A percentile compares a stretch with the other conserved stretches of the same genome.
Conservation (phyloP, 805 yeast genomes). For the Starmerella potacharoeniae region DNA sequence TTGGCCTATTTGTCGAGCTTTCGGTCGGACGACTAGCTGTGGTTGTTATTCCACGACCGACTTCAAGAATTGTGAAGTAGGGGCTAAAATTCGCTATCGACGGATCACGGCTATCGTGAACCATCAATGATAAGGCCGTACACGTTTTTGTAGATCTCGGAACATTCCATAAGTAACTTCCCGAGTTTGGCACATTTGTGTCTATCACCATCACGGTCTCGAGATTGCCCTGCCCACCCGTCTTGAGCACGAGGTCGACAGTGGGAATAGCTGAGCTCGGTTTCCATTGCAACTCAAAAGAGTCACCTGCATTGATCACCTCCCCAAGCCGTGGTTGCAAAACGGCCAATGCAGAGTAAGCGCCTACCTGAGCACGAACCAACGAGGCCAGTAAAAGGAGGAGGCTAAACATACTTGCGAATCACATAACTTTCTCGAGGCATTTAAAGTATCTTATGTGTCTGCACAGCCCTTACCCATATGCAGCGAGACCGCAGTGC, state of each 20-base stretch:
- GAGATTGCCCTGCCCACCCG: slow-evolving; percentile 22
- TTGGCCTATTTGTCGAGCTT: not conserved
- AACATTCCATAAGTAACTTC: slow-evolving; percentile 26
- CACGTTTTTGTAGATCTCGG: slow-evolving; percentile 17
- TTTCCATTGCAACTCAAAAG: slow-evolving; percentile 23
- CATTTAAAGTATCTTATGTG: not conserved
- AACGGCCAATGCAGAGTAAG: slow-evolving; percentile 15
- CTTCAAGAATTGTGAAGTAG: slow-evolving; percentile 11
- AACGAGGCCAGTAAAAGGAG: not conserved
- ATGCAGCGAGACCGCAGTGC: not conserved
- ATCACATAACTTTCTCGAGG: not conserved
- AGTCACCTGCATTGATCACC: slow-evolving; percentile 21
- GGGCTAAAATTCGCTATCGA: slow-evolving; percentile 20
- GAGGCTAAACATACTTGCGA: not conserved
- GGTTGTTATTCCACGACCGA: not conserved
- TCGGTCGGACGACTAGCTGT: too few species aligned
- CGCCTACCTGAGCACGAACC: not conserved
- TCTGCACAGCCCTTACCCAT: not conserved
- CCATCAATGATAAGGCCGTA: slow-evolving; percentile 24
- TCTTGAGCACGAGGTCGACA: slow-evolving; percentile 25
- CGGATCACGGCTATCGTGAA: slow-evolving; percentile 19
- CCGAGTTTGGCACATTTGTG: slow-evolving; percentile 22
- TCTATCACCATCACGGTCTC: slow-evolving; percentile 24
- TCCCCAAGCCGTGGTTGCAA: slow-evolving; percentile 23
- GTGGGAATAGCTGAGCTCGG: slow-evolving; percentile 18